These are phyloP conservation scores for Aureobasidium sp. DNA, from an alignment of 2,329 filamentous ascomycete genomes.

Conservation along the genomic window DNA sequence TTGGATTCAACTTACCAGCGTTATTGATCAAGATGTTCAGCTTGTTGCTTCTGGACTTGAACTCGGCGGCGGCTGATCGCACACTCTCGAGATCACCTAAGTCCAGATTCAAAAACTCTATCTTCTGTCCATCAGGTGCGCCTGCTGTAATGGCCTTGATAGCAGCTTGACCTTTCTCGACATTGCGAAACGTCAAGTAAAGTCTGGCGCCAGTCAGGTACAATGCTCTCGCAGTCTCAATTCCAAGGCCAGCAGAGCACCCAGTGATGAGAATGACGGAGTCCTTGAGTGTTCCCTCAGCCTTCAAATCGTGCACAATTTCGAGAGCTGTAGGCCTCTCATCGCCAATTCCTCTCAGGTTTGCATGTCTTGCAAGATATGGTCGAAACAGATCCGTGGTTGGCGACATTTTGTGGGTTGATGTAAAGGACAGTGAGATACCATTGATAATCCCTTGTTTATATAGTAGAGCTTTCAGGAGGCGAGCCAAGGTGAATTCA, in stretches of 20 bases:
- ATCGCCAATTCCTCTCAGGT: constrained; percentile 25
- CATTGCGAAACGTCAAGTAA: constrained; percentile 39
- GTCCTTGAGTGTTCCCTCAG: constrained; percentile 30
- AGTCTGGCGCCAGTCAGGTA: constrained; percentile 40
- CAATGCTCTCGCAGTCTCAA: constrained; percentile 41
- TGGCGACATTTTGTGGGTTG: not conserved
- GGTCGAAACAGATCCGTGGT: not conserved
- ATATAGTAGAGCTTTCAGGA: not conserved
- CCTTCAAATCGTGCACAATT: constrained; percentile 22
- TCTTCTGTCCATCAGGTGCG: constrained; percentile 15
- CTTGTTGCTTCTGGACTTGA: constrained; percentile 29
- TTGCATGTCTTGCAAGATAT: not conserved
- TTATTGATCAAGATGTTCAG: constrained; percentile 34
- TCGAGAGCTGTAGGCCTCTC: constrained; percentile 24
- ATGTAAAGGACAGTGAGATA: not conserved
- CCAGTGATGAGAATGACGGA: constrained; percentile 41
- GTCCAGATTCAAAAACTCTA: constrained; percentile 25
- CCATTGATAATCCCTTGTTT: not conserved
- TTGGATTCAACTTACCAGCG: constrained; percentile 14
- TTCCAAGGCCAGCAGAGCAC: constrained; percentile 39
- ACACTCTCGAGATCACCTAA: constrained; percentile 30
- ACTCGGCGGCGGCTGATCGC: constrained; percentile 27
- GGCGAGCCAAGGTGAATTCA: not conserved
- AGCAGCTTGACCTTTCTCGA: constrained; percentile 33
- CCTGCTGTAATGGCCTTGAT: constrained; percentile 23